phyloP scores from a whole-genome alignment of 169 alveolate genomes.

The Theileria sp. region DNA sequence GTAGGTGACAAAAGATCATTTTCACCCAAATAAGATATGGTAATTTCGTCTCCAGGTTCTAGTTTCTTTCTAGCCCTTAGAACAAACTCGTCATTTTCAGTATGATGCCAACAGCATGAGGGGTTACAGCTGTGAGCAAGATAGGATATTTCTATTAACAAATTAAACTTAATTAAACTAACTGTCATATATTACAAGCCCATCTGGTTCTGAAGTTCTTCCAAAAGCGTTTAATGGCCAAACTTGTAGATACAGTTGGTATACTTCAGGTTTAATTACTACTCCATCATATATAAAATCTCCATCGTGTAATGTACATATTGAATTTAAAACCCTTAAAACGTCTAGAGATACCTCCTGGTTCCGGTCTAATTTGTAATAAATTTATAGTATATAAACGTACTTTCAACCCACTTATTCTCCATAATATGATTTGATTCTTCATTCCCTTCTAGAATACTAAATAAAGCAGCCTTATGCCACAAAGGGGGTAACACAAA shows the following conservation, averaged over 20 bases:
- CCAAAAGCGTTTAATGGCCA: conserved; percentile 85
- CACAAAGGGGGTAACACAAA: conserved; percentile 78
- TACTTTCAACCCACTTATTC: conserved; percentile 60
- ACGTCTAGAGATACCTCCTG: conserved; percentile 72
- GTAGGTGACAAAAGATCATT: conserved; percentile 79
- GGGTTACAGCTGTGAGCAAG: conserved; percentile 84
- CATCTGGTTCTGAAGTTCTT: conserved; percentile 78
- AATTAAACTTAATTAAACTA: conserved; percentile 26
- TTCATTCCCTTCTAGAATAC: conserved; percentile 53
- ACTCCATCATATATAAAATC: conserved; percentile 54
- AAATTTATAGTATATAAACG: background rate
- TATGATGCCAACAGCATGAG: conserved; percentile 83
- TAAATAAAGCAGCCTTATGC: conserved; percentile 83
- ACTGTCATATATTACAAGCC: conserved; percentile 75
- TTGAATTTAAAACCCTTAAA: conserved; percentile 66
- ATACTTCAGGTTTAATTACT: conserved; percentile 66
- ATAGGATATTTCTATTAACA: conserved; percentile 73
- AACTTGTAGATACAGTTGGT: conserved; percentile 75
- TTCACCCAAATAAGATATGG: conserved; percentile 84
- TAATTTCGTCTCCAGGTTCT: conserved; percentile 80
- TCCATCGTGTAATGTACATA: conserved; percentile 60
- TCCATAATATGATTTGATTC: conserved; percentile 33
- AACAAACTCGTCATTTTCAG: conserved; percentile 76
- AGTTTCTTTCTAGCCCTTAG: conserved; percentile 76
- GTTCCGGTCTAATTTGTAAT: conserved; percentile 57